Evolutionary conservation across 495 filamentous ascomycete genomes (phyloP).

Genomic region (Hyaloscypha hepaticicola): DNA sequence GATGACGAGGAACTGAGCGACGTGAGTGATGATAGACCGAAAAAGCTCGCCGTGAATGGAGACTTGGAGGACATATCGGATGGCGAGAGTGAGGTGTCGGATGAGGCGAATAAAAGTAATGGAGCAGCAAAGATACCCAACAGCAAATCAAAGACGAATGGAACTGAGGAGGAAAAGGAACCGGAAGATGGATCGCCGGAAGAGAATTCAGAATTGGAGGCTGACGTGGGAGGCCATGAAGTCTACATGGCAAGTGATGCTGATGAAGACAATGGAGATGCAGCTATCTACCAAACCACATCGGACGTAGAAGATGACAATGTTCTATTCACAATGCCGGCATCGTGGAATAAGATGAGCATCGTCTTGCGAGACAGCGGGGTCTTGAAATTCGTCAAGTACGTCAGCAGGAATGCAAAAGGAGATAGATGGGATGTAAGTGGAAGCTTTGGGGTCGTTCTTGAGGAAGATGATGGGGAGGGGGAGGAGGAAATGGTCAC

Average conservation of each 20-base stretch:
- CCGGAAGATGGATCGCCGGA: too few species aligned
- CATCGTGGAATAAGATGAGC: constrained; percentile 85
- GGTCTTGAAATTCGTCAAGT: constrained; percentile 92
- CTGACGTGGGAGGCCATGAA: constrained; percentile 81
- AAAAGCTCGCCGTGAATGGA: constrained; percentile 18
- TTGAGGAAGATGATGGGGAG: constrained; percentile 36
- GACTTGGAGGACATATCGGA: constrained; percentile 22
- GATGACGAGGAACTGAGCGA: constrained; percentile 41
- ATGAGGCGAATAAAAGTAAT: too few species aligned
- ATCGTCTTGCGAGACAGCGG: constrained; percentile 87
- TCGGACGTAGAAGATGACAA: constrained; percentile 78
- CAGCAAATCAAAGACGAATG: constrained; percentile 22
- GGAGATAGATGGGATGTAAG: constrained; percentile 93
- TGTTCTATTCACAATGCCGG: constrained; percentile 84
- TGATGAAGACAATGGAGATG: constrained; percentile 63
- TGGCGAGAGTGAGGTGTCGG: constrained; percentile 26
- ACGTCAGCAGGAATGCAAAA: constrained; percentile 75
- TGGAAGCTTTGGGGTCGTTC: constrained; percentile 61
- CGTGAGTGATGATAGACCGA: constrained; percentile 8
- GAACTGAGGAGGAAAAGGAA: constrained; percentile 28
- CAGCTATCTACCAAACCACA: constrained; percentile 78
- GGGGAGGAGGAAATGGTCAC: constrained; percentile 34
- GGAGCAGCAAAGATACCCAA: not conserved
- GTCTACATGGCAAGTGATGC: constrained; percentile 91
- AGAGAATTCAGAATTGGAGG: constrained; percentile 35